Base-by-base conservation (phyloP, 2,329 filamentous ascomycete genomes). In the Emmonsiellopsis sp. region DNA sequence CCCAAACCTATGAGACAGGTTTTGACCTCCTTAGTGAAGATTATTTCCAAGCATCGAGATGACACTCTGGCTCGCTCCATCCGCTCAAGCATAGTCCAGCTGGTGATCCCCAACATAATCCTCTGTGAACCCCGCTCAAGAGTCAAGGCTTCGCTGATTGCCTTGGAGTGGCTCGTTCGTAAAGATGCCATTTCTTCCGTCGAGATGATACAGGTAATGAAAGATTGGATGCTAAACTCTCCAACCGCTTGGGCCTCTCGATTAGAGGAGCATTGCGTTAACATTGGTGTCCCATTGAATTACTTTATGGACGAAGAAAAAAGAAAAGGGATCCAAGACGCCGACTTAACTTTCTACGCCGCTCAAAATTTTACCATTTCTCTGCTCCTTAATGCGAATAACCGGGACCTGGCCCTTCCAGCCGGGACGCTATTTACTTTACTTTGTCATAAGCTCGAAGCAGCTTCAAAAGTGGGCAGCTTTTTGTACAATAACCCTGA, bases 1-100 rank as follows among this genome's bases (percentile, higher is more conserved):
- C 66, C 69, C 21, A 76, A 74, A 60, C 68, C 72, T 21, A 66
- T 75, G 61, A 71, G 71, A 57, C 71, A 74, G 54, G 63, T 77
- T 2, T 55, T 77, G 48, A 61, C 65, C 50, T 69, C 70, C n/a
- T 53, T 76, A 53, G 62, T 63, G 39, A 66, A 60, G 17, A 65
- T 70, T 9, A 54, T 71, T 46, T 62, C 56, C 10, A 67, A 64
- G 32, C 60, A 62, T 43, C 59, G 62, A 33, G 56, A 61, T 42
- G 11, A 9, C 42, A 62, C 33, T 8, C 62, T 63, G 21, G 34
- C 61, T 10, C 55, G 57, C 14, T 55, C 53, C 1, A 63, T 71
- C 17, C 57, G 61, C 33, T 51, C 51, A 6, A 57, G 59, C 6
- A 52, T 71, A 13, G 53, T 62, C 3, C 56, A 64, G 37, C 60